Base-by-base conservation (phyloP, 2,329 filamentous ascomycete genomes). In the Cadophora gregata region DNA sequence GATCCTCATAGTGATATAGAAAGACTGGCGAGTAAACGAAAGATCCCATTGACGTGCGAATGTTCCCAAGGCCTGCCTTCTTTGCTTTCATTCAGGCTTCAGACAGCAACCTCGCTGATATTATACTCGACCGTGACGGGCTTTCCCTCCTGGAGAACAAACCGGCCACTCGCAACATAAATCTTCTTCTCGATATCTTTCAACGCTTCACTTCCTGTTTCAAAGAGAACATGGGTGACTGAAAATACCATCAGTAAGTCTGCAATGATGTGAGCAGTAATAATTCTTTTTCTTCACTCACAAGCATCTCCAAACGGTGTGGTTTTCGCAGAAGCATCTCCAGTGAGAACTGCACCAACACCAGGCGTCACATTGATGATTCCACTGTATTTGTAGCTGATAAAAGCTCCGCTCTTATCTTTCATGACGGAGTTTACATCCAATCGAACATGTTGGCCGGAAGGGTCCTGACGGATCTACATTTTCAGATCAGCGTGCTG, bases 91-190 rank as follows among this genome's bases (percentile, higher is more conserved):
- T 21, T 47, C 19, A 5, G 6, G 19, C 27, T 66, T 14, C 67
- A 50, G 66, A n/a, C 60, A 16, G 69, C 59, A 45, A 81, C 78
- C 65, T 81, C 76, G 63, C 79, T 81, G 68, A 81, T 80, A 69
- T 80, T 81, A 70, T 81, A 81, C 72, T 81, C 80, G 24, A 82
- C 79, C 31, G 78, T 70, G 29, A 76, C 71, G 25, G 77, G 75
- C 58, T 77, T 72, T 12, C 77, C 75, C 50, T 74, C 67, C 50
- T 78, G 76, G 36, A 81, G 70, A 36, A 81, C 74, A 69, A 82
- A 82, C 24, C 80, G 75, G 25, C 80, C 80, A 19, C 78, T 79
- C 1, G 75, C 80, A 50, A 81, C 80, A 67, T 77, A 81, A n/a
- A 81, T 64, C 64, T 78, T 81, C 60, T 78, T 67, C 65, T 80